These are phyloP conservation scores for Claviceps pazoutovae DNA, from an alignment of 2,329 filamentous ascomycete genomes.

Conservation along the genomic window DNA sequence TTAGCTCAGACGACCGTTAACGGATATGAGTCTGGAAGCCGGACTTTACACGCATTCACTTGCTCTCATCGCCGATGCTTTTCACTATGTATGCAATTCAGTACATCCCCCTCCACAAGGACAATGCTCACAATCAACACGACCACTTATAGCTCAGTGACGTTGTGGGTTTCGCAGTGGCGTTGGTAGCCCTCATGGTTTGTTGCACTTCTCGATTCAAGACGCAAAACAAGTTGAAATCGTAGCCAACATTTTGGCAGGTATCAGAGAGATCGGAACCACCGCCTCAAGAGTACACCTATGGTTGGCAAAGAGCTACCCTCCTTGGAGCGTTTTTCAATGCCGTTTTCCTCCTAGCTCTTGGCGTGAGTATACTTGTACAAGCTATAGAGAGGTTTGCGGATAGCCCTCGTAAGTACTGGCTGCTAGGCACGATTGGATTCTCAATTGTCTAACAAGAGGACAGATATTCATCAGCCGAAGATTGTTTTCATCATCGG, in stretches of 20 bases:
- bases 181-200: conserved; percentile 50
- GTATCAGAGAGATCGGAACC: conserved; percentile 37
- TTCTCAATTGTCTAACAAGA: conserved; percentile 7
- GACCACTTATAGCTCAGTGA: conserved; percentile 45
- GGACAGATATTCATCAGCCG: conserved; percentile 47
- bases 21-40: conserved; percentile 23
- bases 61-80: conserved; percentile 62
- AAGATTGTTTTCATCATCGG: conserved; percentile 56
- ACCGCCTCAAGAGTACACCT: conserved; percentile 40
- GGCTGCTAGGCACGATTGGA: background rate
- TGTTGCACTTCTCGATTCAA: conserved; percentile 8
- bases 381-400: conserved; percentile 62
- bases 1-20: background rate
- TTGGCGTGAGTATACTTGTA: conserved; percentile 58
- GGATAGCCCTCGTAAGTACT: conserved; percentile 33
- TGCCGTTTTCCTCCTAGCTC: conserved; percentile 56
- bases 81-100: conserved; percentile 57
- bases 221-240: background rate
- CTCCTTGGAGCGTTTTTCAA: conserved; percentile 71
- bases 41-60: conserved; percentile 59
- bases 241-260: conserved; percentile 11
- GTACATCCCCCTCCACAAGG: background rate
- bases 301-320: conserved; percentile 65
- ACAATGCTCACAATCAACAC: too few species aligned
- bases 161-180: conserved; percentile 53